Base-by-base conservation (phyloP, 192 early-diverging fungal species). In the Podila horticola region DNA sequence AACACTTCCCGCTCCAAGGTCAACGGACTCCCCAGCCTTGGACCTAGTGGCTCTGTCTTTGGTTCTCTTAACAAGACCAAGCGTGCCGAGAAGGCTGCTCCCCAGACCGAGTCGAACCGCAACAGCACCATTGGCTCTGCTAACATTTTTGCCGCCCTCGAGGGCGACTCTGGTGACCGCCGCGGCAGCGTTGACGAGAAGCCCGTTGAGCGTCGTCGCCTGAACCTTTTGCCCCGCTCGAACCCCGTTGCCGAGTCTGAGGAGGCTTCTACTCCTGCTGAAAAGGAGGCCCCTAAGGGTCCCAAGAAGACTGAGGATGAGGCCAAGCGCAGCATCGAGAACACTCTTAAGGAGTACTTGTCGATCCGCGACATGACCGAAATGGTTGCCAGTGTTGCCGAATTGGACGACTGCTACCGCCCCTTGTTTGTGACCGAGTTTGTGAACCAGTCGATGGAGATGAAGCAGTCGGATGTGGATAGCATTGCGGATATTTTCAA, bases 371-470 rank as follows among this genome's bases (percentile, higher is more conserved):
- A 86, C 73, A 85, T 90, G 48, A 62, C 77, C 48, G 94, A 95
- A 83, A 76, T 94, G 45, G 74, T 89, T 51, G 77, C 83, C 55
- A 91, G 91, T 70, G 82, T 93, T 62, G 89, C 93, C 85, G 94
- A 94, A 30, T 36, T 83, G 62, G 81, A 82, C 33, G 63, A 22
- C 5, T 63, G 57, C 66, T 79, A 79, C 70, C 51, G 61, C 13
- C 55, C 74, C 28, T 58, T 83, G 36, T 51, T 74, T 62, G 74
- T 85, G 24, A 68, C 65, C 20, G 59, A 61, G 34, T 83, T 85
- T 66, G 58, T 76, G 15, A 79, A 70, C 49, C 64, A 69, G 57
- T 72, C 72, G 69, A 83, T 94, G 52, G 87, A 86, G 50, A 88
- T 89, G 63, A 79, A 82, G 72, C 87, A 87, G 62, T 82, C 86